A percentile compares a stretch with the other conserved stretches of the same genome.
Evolutionary conservation across 2,329 filamentous ascomycete species (phyloP).

Genomic region (Basipetospora sp.): DNA sequence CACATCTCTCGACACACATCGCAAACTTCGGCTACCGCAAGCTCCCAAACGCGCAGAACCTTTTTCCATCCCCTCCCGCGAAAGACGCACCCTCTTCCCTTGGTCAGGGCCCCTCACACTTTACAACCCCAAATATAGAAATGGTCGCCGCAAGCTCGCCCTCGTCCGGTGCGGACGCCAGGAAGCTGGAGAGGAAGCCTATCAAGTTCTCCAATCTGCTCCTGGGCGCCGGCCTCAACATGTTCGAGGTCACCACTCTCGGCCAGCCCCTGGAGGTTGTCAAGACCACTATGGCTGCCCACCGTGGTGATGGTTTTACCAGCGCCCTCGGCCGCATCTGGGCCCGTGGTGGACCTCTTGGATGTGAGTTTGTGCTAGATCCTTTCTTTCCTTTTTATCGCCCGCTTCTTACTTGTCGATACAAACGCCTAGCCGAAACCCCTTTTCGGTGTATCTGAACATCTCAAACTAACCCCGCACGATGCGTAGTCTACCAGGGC

Average conservation of each 20-base stretch:
- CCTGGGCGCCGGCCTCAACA: slow-evolving; percentile 81
- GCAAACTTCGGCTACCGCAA: too few species aligned
- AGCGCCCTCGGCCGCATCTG: slow-evolving; percentile 76
- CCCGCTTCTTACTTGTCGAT: background rate
- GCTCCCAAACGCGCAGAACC: too few species aligned
- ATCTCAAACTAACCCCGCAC: too few species aligned
- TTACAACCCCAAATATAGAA: slow-evolving; percentile 35
- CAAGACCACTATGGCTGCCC: slow-evolving; percentile 99
- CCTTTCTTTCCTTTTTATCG: slow-evolving; percentile 3
- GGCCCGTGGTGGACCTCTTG: slow-evolving; percentile 80
- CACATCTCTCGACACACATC: too few species aligned
- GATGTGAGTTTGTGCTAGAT: slow-evolving; percentile 54
- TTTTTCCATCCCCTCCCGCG: slow-evolving; percentile 20
- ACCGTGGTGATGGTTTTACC: slow-evolving; percentile 75
- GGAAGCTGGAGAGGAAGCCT: slow-evolving; percentile 87
- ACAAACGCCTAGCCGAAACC: too few species aligned
- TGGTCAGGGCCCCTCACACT: slow-evolving; percentile 78
- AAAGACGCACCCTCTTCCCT: slow-evolving; percentile 86
- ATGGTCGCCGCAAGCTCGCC: slow-evolving; percentile 46
- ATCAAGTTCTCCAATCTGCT: slow-evolving; percentile 99
- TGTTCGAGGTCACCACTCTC: slow-evolving; percentile 68
- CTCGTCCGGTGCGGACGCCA: slow-evolving; percentile 31
- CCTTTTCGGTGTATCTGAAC: too few species aligned
- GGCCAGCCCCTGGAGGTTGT: slow-evolving; percentile 85
- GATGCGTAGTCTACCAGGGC: slow-evolving; percentile 77